These are phyloP conservation scores for Biscutella laevigata DNA, from an alignment of 441 rosid genomes.

Conservation along the genomic window DNA sequence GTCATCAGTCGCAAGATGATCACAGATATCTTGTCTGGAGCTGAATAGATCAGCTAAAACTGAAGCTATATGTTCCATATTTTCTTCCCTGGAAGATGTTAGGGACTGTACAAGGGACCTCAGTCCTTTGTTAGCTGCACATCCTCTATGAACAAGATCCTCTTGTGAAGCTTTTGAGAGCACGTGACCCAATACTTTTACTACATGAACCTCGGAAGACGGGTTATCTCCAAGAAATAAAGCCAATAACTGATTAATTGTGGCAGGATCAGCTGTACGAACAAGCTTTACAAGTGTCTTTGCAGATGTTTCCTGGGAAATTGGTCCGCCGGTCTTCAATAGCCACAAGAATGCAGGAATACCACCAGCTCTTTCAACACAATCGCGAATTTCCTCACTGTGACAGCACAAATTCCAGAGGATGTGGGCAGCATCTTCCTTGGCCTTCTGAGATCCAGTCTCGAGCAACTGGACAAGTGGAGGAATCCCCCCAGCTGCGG, in stretches of 20 bases:
- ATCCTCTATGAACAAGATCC: slow-evolving; percentile 72
- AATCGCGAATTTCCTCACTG: slow-evolving; percentile 97
- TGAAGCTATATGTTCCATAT: slow-evolving; percentile 83
- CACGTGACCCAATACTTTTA: slow-evolving; percentile 85
- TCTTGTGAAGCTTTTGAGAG: slow-evolving; percentile 72
- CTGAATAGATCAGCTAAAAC: slow-evolving; percentile 88
- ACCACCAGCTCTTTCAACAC: slow-evolving; percentile 99
- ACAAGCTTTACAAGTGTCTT: slow-evolving; percentile 89
- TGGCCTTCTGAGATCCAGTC: slow-evolving; percentile 92
- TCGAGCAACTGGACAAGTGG: slow-evolving; percentile 97
- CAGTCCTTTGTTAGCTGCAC: slow-evolving; percentile 94
- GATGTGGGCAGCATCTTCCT: slow-evolving; percentile 89
- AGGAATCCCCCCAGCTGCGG: slow-evolving; percentile 99
- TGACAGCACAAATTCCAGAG: slow-evolving; percentile 94
- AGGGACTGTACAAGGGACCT: slow-evolving; percentile 76
- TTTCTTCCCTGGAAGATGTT: slow-evolving; percentile 76
- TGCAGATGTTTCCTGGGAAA: slow-evolving; percentile 89
- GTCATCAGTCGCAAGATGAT: slow-evolving; percentile 38
- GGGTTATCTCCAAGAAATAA: slow-evolving; percentile 77
- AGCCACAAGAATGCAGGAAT: slow-evolving; percentile 98
- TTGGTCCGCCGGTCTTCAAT: slow-evolving; percentile 80
- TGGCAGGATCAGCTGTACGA: slow-evolving; percentile 84
- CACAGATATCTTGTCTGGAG: slow-evolving; percentile 77
- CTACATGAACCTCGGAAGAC: slow-evolving; percentile 73
- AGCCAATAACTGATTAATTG: slow-evolving; percentile 88